Percentiles rank a stretch among this genome's conserved stretches.
phyloP scores from a whole-genome alignment of 306 rosid species.

The Quercus mongolica region DNA sequence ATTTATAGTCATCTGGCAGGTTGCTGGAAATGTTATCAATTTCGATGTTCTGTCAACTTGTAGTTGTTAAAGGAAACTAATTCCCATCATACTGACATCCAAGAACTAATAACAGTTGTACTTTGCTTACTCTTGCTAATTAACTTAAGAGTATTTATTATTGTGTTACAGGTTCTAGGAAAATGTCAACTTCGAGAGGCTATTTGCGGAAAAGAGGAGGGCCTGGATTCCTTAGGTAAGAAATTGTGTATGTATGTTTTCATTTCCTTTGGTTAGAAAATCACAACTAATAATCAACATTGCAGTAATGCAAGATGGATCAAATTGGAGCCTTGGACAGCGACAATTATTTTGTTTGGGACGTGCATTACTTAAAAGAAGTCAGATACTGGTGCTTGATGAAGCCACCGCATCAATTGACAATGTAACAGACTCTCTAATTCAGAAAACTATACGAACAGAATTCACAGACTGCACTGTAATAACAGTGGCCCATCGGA shows the following conservation, averaged over 20 bases:
- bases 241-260: neutral
- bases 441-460: too few species aligned
- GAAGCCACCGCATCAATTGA: neutral
- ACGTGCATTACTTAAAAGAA: constrained; percentile 2
- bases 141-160: neutral
- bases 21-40: neutral
- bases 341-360: constrained; percentile 29
- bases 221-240: constrained; percentile 31
- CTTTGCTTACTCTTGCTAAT: neutral
- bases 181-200: constrained; percentile 30
- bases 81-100: too few species aligned
- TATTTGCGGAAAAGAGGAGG: constrained; percentile 11
- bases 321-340: constrained; percentile 38
- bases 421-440: neutral
- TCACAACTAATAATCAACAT: neutral
- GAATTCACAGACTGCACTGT: constrained; percentile 19
- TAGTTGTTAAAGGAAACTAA: too few species aligned
- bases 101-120: neutral
- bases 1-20: neutral
- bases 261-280: neutral
- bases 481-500: constrained; percentile 30
- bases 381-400: neutral
- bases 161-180: constrained; percentile 17
- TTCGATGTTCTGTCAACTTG: too few species aligned
- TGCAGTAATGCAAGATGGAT: constrained; percentile 29